Base-by-base conservation (phyloP, 1,284 basidiomycete species). In the Ustilago shanxiensis region DNA sequence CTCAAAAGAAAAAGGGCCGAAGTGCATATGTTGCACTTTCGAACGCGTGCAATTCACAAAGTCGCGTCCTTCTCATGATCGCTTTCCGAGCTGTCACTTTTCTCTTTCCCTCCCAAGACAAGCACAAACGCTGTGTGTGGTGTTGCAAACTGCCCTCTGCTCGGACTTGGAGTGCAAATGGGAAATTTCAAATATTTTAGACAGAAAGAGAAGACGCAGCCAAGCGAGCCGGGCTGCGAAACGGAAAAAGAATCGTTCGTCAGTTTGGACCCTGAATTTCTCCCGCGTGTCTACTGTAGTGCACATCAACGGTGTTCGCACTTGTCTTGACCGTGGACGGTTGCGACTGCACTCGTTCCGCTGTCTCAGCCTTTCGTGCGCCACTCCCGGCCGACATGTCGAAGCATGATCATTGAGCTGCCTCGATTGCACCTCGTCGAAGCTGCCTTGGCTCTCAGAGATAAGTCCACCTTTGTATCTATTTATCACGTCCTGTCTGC, bases 131-230 rank as follows among this genome's bases (percentile, higher is more conserved):
- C 28, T 52, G 26, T 33, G 24, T 26, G 45, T n/a, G n/a, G n/a
- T n/a, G 1, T 20, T 22, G 49, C 49, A n/a, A 51, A 24, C 10
- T 13, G 5, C 20, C 50, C 31, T 56, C 54, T 37, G 39, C 31
- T 56, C 54, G 54, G 39, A 44, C 54, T 56, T 56, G 24, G 39
- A 37, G 22, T 56, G 28, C 16, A 20, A 44, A 28, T 56, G 54
- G 37, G 37, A 56, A 56, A 8, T 56, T 56, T n/a, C n/a, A n/a
- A n/a, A n/a, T 55, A 29, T 51, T 47, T 3, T 14, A 22, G 44
- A 1, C 7, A 24, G 44, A 41, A 16, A 41, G 13, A 16, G 8
- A n/a, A 20, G 44, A 45, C 5, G 44, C 44, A 37, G 35, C 35
- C 35, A 37, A 37, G 41, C 37, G 14, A 39, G 37, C 14, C 13